A percentile compares a stretch with the other conserved stretches of the same genome.
These are phyloP conservation scores for Terana coerulea DNA, from an alignment of 768 basidiomycete species.

Conservation along the genomic window DNA sequence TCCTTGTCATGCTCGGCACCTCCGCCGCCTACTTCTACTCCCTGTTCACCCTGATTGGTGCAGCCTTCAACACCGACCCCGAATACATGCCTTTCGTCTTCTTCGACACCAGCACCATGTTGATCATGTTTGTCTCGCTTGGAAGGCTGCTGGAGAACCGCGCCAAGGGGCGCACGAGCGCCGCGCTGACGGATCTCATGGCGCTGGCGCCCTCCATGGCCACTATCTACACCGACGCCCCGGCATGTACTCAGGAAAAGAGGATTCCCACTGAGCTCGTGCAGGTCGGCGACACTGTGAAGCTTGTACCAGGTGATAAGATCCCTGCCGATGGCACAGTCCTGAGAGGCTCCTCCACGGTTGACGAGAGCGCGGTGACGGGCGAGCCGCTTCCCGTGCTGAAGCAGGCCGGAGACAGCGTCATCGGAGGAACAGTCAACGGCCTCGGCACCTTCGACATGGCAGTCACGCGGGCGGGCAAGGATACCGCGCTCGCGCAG, in stretches of 20 bases:
- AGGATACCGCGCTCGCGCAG: constrained; percentile 93
- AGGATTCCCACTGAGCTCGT: constrained; percentile 92
- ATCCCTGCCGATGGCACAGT: constrained; percentile 95
- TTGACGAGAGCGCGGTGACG: constrained; percentile 96
- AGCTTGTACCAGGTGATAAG: constrained; percentile 95
- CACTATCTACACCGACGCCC: constrained; percentile 87
- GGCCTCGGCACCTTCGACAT: constrained; percentile 97
- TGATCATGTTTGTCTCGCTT: constrained; percentile 94
- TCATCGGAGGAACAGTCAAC: constrained; percentile 97
- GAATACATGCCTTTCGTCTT: constrained; percentile 82
- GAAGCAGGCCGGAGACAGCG: constrained; percentile 78
- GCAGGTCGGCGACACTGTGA: constrained; percentile 89
- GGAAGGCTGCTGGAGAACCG: constrained; percentile 95
- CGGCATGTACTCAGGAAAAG: constrained; percentile 80
- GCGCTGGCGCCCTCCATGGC: constrained; percentile 93
- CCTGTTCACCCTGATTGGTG: constrained; percentile 59
- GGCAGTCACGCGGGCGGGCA: constrained; percentile 91
- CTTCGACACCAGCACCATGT: constrained; percentile 99
- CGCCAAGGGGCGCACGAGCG: constrained; percentile 96
- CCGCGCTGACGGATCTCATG: constrained; percentile 96
- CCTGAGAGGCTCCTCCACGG: constrained; percentile 75
- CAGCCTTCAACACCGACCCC: constrained; percentile 59
- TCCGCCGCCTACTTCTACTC: constrained; percentile 95
- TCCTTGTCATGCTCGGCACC: constrained; percentile 93
- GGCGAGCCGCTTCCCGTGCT: constrained; percentile 89